Evolutionary conservation across 2,329 filamentous ascomycete genomes (phyloP).

Genomic region (Talaromyces sp.): DNA sequence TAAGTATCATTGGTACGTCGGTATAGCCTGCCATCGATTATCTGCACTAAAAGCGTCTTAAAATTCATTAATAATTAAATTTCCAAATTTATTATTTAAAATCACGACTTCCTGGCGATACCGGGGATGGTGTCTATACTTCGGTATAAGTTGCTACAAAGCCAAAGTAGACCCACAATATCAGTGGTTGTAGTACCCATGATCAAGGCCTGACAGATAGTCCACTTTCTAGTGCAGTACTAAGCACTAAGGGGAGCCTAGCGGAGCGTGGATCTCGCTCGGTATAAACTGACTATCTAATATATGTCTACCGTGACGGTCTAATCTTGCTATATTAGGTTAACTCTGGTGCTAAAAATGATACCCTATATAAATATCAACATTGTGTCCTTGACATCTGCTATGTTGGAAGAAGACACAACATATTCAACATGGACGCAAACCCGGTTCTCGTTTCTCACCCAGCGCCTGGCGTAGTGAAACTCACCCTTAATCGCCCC

Average conservation of each 20-base stretch:
- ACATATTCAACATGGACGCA: neutral
- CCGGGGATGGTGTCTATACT: neutral
- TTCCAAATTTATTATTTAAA: neutral
- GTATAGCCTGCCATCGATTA: neutral
- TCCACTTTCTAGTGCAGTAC: neutral
- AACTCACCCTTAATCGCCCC: neutral
- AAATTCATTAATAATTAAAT: neutral
- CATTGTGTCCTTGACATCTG: neutral
- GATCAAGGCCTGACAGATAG: neutral
- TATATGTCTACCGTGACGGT: constrained; percentile 1
- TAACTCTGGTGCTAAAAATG: neutral
- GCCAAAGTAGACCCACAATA: neutral
- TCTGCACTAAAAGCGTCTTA: neutral
- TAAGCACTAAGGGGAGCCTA: neutral
- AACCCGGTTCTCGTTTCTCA: neutral
- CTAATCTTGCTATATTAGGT: neutral
- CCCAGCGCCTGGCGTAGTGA: neutral
- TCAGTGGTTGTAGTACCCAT: neutral
- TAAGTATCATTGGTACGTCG: neutral
- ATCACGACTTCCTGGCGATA: neutral
- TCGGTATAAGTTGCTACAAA: constrained; percentile 1
- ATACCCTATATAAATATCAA: neutral
- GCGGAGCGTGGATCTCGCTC: neutral
- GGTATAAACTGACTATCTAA: constrained; percentile 1
- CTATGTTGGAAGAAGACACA: neutral